Evolutionary conservation across 768 basidiomycete genomes (phyloP), one percentile per base, ranked within the genome.

Genomic region (Mrakia frigida): DNA sequence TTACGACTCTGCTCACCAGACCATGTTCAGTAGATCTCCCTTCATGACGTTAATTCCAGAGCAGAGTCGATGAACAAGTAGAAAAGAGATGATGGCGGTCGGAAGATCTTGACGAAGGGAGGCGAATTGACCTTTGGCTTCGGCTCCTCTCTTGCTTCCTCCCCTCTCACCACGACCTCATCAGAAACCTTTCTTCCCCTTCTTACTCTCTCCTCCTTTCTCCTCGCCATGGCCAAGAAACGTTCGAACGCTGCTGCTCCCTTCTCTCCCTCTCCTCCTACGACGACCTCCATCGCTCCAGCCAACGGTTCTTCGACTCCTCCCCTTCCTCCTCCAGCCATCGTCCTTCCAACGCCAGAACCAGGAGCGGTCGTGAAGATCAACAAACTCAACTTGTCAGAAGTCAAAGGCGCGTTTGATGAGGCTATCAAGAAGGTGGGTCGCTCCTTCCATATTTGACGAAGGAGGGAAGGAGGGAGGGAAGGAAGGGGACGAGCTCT

Each of bases 401-500:
- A 88, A 80, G 85, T 88, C 79, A 88, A 89, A 81, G 83, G 84
- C 74, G 85, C 88, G 13, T 84, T 86, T 78, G 95, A 98, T 83
- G 95, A 98, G 84, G 90, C 90, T 63, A 85, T 98, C 76, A 93
- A 92, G 84, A 90, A 92, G 81, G 94, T 96, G 82, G 68, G 88
- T 85, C 21, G 75, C 23, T 21, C n/a, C n/a, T n/a, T n/a, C n/a
- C n/a, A n/a, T n/a, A n/a, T n/a, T 4, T 25, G n/a, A 39, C 5
- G 52, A 10, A 33, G 28, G 70, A 56, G 11, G 10, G 35, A 33
- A 16, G 23, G 65, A 33, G 18, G 18, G 37, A 33, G 18, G 37
- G 39, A 39, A n/a, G 65, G 21, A 67, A 16, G 33, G 14, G 23
- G 7, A 3, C 35, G 65, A 67, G 39, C 33, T 67, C 65, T 5